Base-by-base conservation (phyloP, 228 moss, liverwort and hornwort species). In the Sphagnum magellanicum region DNA sequence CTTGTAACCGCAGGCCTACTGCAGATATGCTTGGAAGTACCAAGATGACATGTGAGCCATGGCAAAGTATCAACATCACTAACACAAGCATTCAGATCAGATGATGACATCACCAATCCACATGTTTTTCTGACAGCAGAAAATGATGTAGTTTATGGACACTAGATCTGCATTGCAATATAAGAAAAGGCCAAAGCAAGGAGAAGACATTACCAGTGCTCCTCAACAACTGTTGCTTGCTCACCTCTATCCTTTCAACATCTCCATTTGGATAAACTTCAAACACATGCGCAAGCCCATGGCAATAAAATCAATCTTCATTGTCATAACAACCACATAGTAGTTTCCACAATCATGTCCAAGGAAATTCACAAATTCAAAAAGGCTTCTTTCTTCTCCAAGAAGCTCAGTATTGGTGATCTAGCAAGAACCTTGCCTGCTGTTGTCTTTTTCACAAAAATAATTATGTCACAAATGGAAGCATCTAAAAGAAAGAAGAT, bases 181-280 rank as follows among this genome's bases (percentile, higher is more conserved):
- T 8, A 8, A 63, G 63, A 63, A 63, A 16, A n/a, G 47, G 63
- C 32, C 32, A 32, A 32, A 32, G 32, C 32, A 32, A 57, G 32
- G 16, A 59, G 48, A 63, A 51, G 8, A 50, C 11, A 78, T 84
- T 68, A 92, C 93, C 98, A 75, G 82, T 90, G 59, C 85, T 98
- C 81, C 98, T 86, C 49, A 98, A 74, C 74, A 98, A 78, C 79
- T 98, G 92, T 74, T 92, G 72, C 67, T 94, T 82, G 75, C 98
- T 98, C 4, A 98, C 98, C 74, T 84, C 80, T 75, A 84, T 87
- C 53, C 93, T 84, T 57, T 72, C 70, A 49, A 83, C 78, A 61
- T 82, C 77, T 76, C 92, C 90, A 74, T 70, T 57, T 62, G 90
- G 90, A 73, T 79, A 79, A 32, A 93, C 80, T 83, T 98, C 91